Base-by-base conservation (phyloP, 768 basidiomycete species). In the Agrocybe pediades region DNA sequence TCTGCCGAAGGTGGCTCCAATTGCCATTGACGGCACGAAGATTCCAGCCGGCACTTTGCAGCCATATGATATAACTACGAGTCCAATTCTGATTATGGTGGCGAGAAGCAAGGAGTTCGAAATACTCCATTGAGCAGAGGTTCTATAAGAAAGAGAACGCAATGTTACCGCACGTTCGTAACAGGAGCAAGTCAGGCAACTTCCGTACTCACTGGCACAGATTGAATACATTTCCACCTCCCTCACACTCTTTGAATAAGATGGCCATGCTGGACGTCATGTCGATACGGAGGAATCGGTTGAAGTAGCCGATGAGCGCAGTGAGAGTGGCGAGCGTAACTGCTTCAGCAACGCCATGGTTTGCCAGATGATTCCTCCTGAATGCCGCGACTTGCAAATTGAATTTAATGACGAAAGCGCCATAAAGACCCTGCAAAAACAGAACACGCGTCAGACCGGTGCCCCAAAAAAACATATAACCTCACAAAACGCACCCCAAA, bases 21-120 rank as follows among this genome's bases (percentile, higher is more conserved):
- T 87, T 1, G 96, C 97, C 97, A 99, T 98, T 2, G 95, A 97
- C 1, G 97, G 97, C 0, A 99, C 92, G 61, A 99, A 99, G 60
- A 99, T 99, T 21, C 97, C 97, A 9, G 92, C 92, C 1, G 97
- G 97, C 0, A 99, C 97, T 68, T 94, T 98, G 65, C 87, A 91
- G 0, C 97, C 97, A 67, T 98, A 99, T 2, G 93, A 94, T 20
- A 98, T 74, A 19, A 98, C 83, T 44, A 98, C 92, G 42, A 98
- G 77, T 9, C 83, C 87, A 19, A 83, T 90, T 3, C 96, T 86
- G 51, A 98, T 86, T 49, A 97, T 79, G 4, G 95, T 96, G 0
- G 96, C 97, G 4, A 98, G 77, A 19, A 99, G 72, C 6, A 99
- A 75, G 2, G 95, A 95, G 67, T 93, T 97, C 15, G 91, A 88